Evolutionary conservation across 228 moss, liverwort and hornwort genomes (phyloP).

Genomic region (Sphagnum fallax): DNA sequence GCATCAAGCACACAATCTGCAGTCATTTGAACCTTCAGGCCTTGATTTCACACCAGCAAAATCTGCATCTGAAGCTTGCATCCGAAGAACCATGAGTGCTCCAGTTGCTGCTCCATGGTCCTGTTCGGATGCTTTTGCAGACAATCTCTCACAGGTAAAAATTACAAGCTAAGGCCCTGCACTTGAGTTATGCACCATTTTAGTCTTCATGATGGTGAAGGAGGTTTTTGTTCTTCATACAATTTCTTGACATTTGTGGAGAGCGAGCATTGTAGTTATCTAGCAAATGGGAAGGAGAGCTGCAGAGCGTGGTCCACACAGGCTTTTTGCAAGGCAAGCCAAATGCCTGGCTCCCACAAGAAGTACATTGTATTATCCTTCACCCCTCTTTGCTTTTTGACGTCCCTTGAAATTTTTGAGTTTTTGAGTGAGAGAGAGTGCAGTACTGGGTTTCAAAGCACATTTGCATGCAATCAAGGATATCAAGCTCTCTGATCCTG

Average conservation of each 20-base stretch:
- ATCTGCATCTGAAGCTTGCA: slow-evolving; percentile 2
- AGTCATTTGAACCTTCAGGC: slow-evolving; percentile 1
- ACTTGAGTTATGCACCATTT: too few relatives aligned
- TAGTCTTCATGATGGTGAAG: too few relatives aligned
- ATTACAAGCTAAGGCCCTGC: too few relatives aligned
- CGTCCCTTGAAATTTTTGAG: background rate
- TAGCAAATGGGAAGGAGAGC: slow-evolving; percentile 53
- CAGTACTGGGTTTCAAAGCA: background rate
- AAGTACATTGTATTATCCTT: slow-evolving; percentile 23
- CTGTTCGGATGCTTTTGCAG: slow-evolving; percentile 22
- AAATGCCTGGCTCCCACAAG: slow-evolving; percentile 9
- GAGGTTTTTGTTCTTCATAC: background rate
- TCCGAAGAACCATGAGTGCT: slow-evolving; percentile 7
- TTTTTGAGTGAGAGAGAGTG: background rate
- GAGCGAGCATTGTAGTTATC: slow-evolving; percentile 6
- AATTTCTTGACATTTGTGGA: background rate
- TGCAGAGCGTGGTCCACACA: slow-evolving; percentile 60
- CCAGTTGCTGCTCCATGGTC: slow-evolving; percentile 9
- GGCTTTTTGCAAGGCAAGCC: slow-evolving; percentile 30
- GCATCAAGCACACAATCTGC: background rate
- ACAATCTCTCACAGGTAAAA: slow-evolving; percentile 15
- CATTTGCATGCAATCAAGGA: background rate
- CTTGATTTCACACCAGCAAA: background rate
- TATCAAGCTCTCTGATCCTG: background rate
- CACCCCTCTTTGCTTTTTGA: background rate